Percentiles rank a stretch among this genome's conserved stretches.
Conservation (phyloP, 2,329 filamentous ascomycete species). For the Phialemonium atrogriseum region DNA sequence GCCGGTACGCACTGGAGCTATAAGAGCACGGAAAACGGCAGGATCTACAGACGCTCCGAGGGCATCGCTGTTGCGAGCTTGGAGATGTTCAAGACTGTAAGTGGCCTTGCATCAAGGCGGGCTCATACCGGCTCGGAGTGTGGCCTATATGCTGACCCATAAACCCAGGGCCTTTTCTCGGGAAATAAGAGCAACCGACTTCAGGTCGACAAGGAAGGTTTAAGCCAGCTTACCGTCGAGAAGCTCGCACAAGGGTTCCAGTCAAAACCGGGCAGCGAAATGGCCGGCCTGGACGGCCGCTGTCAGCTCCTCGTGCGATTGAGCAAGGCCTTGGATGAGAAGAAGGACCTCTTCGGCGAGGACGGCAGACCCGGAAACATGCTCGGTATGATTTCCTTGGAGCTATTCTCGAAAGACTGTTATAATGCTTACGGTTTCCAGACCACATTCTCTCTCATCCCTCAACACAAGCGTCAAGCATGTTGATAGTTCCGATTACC, state of each 20-base stretch:
- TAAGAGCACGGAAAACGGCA: constrained; percentile 82
- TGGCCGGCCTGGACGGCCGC: constrained; percentile 79
- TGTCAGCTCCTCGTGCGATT: constrained; percentile 71
- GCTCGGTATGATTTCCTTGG: constrained; percentile 55
- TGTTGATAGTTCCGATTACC: constrained; percentile 77
- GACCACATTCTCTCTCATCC: constrained; percentile 92
- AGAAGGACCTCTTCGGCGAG: constrained; percentile 74
- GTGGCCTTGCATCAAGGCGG: constrained; percentile 11
- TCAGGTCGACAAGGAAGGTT: constrained; percentile 79
- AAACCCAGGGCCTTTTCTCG: constrained; percentile 65
- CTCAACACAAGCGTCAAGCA: constrained; percentile 78
- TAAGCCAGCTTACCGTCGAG: constrained; percentile 66
- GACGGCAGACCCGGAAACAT: constrained; percentile 87
- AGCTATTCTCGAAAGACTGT: background rate
- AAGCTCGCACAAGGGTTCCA: constrained; percentile 76
- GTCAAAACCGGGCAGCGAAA: constrained; percentile 68
- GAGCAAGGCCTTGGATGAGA: constrained; percentile 63
- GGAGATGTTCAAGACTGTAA: constrained; percentile 83
- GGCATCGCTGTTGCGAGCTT: constrained; percentile 68
- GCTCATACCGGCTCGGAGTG: background rate
- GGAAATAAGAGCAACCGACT: constrained; percentile 72
- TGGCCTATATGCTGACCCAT: constrained; percentile 5
- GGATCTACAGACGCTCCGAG: constrained; percentile 76
- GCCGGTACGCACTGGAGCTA: constrained; percentile 89
- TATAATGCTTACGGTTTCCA: constrained; percentile 26